A percentile compares a stretch with the other conserved stretches of the same genome.
Evolutionary conservation across 768 basidiomycete species (phyloP).

Genomic region (Trametes gibbosa): DNA sequence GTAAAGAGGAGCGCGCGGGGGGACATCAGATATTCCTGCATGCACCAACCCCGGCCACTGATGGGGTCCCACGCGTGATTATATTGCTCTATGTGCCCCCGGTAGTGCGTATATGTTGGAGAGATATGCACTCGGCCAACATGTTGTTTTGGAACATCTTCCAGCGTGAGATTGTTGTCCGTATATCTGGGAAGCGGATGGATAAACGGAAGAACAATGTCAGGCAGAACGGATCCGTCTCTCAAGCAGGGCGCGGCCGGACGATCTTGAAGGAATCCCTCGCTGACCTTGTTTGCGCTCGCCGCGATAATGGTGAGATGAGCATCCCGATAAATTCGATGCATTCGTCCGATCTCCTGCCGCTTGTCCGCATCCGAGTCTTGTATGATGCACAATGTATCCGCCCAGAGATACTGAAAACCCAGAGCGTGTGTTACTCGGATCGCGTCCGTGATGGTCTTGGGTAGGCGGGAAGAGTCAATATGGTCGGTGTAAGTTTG

Average conservation of each 20-base stretch:
- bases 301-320: slow-evolving; percentile 14
- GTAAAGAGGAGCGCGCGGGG: slow-evolving; percentile 8
- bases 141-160: neutral
- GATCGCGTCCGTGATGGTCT: slow-evolving; percentile 13
- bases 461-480: neutral
- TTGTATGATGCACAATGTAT: slow-evolving; percentile 16
- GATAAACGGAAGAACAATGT: slow-evolving; percentile 5
- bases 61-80: slow-evolving; percentile 5
- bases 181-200: neutral
- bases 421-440: neutral
- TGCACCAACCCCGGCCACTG: slow-evolving; percentile 11
- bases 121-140: slow-evolving; percentile 2
- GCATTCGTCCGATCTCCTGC: slow-evolving; percentile 3
- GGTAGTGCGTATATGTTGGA: neutral
- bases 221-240: neutral
- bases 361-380: slow-evolving; percentile 8
- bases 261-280: slow-evolving; percentile 11
- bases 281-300: neutral
- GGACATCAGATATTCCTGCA: slow-evolving; percentile 10
- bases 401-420: slow-evolving; percentile 14
- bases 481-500: slow-evolving; percentile 1
- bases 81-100: slow-evolving; percentile 1
- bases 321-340: slow-evolving; percentile 1
- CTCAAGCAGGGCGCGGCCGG: neutral
- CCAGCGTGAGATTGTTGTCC: too few relatives aligned